Evolutionary conservation across 2,329 filamentous ascomycete genomes (phyloP), one percentile per base, ranked within the genome.

Genomic region (Stachybotrys echinatus): DNA sequence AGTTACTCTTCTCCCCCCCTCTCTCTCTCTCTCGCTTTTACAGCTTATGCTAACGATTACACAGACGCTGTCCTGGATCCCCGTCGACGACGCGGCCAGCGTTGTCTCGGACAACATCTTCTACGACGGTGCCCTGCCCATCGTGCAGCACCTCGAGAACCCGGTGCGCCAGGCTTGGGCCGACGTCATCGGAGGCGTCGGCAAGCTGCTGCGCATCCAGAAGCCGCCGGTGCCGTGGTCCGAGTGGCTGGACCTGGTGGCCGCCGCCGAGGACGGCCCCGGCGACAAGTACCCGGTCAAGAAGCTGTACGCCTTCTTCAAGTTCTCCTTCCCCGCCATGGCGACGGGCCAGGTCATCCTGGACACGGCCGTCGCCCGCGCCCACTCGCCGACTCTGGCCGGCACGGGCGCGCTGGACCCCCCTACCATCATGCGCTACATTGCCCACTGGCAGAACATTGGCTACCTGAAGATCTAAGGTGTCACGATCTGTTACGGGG

Each of bases 41-140:
- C 20, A 21, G 12, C 22, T 27, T 23, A 40, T 43, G 37, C 44
- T 52, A 39, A 53, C 50, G 19, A 17, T 23, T 21, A 18, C 10
- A 27, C 45, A 59, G 54, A 51, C 53, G 10, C 38, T 54, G 23
- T 56, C 54, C 14, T 54, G 55, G 55, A 50, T 56, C 47, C 52
- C 57, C 8, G 50, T 55, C 20, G 51, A 56, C 43, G 54, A 56
- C 23, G 54, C 55, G 5, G 51, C 54, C 7, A 27, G 50, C 12
- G 50, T 53, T n/a, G 39, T 56, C 40, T 49, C 52, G 14, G 54
- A 59, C 12, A 48, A 51, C 19, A 42, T 50, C 23, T 52, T 59
- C 21, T 42, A 40, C 4, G 2, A 46, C 1, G 37, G 42, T 18
- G 10, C 21, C 18, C 47, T 49, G 4, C 50, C 50, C 21, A 48